Conservation (phyloP, 805 yeast genomes). For the Teunomyces gatunensis region DNA sequence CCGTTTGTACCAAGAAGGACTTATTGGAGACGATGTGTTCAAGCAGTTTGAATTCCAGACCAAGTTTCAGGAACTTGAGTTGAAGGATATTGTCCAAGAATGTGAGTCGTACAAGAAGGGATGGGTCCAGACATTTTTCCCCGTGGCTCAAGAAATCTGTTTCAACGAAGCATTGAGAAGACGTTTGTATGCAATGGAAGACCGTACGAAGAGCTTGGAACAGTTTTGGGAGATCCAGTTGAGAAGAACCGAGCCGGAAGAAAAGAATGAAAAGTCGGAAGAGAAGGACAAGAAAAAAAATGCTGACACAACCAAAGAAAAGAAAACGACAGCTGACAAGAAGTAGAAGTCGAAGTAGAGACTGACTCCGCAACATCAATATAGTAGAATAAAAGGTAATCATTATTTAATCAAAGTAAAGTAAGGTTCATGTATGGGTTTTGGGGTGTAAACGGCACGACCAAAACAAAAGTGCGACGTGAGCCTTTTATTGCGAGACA, state of each 20-base stretch:
- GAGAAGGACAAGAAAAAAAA: neutral
- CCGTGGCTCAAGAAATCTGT: slow-evolving; percentile 82
- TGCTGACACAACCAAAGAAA: slow-evolving; percentile 5
- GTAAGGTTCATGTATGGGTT: too few relatives aligned
- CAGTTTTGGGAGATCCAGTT: slow-evolving; percentile 34
- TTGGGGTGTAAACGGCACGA: neutral
- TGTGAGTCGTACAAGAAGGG: slow-evolving; percentile 72
- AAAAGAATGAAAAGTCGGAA: slow-evolving; percentile 3
- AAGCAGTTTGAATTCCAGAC: slow-evolving; percentile 75
- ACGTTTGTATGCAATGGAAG: slow-evolving; percentile 52
- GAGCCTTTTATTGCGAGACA: neutral
- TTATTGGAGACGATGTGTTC: slow-evolving; percentile 86
- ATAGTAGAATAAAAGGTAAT: neutral
- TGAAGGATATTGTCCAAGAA: slow-evolving; percentile 71
- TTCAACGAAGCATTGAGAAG: slow-evolving; percentile 88
- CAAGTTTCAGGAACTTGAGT: slow-evolving; percentile 77
- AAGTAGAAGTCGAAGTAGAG: neutral
- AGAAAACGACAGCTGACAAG: neutral
- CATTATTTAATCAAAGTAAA: too few relatives aligned
- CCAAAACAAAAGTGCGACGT: slow-evolving; percentile 4
- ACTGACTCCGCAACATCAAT: neutral
- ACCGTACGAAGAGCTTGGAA: slow-evolving; percentile 31
- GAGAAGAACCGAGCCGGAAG: slow-evolving; percentile 7
- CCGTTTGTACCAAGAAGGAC: slow-evolving; percentile 78
- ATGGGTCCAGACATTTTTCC: slow-evolving; percentile 77